These are phyloP conservation scores for Sporopachydermia cereana DNA, from an alignment of 1,139 yeast genomes.

Conservation along the genomic window DNA sequence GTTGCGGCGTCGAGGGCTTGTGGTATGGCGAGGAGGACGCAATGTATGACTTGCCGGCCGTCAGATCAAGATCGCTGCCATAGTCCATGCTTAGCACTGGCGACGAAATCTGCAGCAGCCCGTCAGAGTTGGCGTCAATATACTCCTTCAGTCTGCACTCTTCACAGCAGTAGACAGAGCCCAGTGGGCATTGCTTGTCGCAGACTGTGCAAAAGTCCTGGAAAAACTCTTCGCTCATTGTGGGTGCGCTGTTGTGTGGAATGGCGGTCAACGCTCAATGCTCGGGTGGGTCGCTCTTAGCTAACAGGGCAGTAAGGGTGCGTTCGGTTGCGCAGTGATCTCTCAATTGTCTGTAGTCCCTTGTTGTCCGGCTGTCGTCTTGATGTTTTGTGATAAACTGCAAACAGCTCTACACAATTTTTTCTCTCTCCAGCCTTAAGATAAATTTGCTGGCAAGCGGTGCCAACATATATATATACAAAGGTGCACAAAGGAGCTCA, in stretches of 20 bases:
- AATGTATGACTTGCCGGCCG: not conserved
- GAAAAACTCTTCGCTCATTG: conserved; percentile 22
- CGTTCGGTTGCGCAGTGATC: not conserved
- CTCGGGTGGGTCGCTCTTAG: not conserved
- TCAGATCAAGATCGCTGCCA: not conserved
- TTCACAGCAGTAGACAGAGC: conserved; percentile 29
- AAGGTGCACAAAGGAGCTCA: not conserved
- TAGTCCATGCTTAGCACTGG: conserved; percentile 3
- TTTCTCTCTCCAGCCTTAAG: not conserved
- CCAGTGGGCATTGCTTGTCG: conserved; percentile 29
- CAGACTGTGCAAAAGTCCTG: conserved; percentile 32
- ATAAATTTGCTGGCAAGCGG: not conserved
- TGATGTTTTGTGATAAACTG: not conserved
- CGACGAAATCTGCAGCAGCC: not conserved
- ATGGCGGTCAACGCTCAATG: not conserved
- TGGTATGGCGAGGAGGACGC: not conserved
- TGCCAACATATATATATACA: not conserved
- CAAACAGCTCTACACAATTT: not conserved
- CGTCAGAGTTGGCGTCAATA: conserved; percentile 3
- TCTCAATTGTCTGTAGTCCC: not conserved
- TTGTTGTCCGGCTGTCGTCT: not conserved
- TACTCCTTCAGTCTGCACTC: conserved; percentile 18
- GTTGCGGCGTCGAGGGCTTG: not conserved
- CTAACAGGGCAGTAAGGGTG: not conserved
- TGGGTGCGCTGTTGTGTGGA: conserved; percentile 6